Evolutionary conservation across 192 early-diverging fungal species (phyloP), one percentile per base, ranked within the genome.

Genomic region (Coemansia sp.): DNA sequence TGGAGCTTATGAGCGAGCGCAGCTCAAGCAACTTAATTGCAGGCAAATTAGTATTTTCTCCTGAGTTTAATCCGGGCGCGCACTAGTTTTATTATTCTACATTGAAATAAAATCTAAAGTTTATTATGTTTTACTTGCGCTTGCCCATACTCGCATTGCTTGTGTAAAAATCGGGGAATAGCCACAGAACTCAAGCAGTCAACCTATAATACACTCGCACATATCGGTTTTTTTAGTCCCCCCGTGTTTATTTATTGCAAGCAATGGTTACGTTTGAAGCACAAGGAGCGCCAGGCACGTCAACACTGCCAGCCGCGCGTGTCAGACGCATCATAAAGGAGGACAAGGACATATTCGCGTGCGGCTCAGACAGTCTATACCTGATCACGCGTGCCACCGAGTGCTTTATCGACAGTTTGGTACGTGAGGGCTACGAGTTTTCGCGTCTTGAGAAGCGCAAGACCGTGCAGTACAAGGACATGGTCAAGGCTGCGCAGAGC

Each of bases 301-400:
- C 82, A 4, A 69, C 69, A 24, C 54, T 91, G 51, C 89, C 89
- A 2, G 71, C 83, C 7, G 87, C 89, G 16, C 80, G 89, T 51
- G 82, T 89, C 28, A 83, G 86, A 40, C 78, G 86, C 14, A 88
- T 91, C 56, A 85, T 91, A 63, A 91, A 89, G 57, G 84, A 88
- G 57, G 89, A 91, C 65, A 85, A 86, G 65, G 89, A 91, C 53
- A 81, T 91, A 2, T 77, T 73, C 29, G 76, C 85, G 21, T 84
- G 86, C 67, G 87, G 84, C 46, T 72, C 85, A 10, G 89, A 91
- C 28, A 83, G 86, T 11, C 78, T 86, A 21, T 87, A 87, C 38
- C 60, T 87, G 50, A 85, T 91, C 30, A 81, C 83, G 9, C 64
- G 81, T 22, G 87, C 89, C 16, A 86, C 89, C 52, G 89, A 91